Conservation (phyloP, 106 monocot species). For the Dendrobium huoshanense region DNA sequence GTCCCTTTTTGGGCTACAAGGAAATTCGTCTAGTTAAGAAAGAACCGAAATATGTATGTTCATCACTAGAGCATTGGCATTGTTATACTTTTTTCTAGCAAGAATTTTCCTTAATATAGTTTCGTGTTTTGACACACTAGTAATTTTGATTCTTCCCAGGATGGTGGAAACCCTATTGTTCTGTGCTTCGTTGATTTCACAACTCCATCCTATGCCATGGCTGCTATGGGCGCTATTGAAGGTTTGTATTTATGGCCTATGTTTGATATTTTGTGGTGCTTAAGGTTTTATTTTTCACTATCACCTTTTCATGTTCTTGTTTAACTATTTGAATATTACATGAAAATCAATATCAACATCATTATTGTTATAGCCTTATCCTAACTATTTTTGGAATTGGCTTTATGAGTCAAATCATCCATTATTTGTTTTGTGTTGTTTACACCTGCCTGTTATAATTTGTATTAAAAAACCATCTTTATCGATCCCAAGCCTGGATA, state of each 20-base stretch:
- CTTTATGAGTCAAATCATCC: too few relatives aligned
- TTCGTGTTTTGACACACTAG: not conserved
- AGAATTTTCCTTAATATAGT: not conserved
- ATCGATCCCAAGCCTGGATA: too few relatives aligned
- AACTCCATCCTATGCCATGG: slow-evolving; percentile 32
- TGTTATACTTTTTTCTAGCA: not conserved
- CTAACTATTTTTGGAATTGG: too few relatives aligned
- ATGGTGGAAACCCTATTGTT: slow-evolving; percentile 45
- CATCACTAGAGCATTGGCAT: not conserved
- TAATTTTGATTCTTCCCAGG: slow-evolving; percentile 24
- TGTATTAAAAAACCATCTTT: too few relatives aligned
- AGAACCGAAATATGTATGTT: slow-evolving; percentile 42
- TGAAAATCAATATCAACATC: too few relatives aligned
- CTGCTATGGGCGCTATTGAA: slow-evolving; percentile 48
- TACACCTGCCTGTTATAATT: too few relatives aligned
- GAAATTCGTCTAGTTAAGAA: slow-evolving; percentile 59
- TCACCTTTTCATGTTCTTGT: too few relatives aligned
- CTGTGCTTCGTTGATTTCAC: slow-evolving; percentile 58
- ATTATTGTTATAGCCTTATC: too few relatives aligned
- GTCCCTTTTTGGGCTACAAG: slow-evolving; percentile 51
- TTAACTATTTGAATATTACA: too few relatives aligned
- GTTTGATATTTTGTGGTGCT: not conserved
- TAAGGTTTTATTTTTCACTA: not conserved
- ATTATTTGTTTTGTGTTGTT: too few relatives aligned
- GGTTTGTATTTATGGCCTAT: slow-evolving; percentile 14